A percentile compares a stretch with the other conserved stretches of the same genome.
Conservation (phyloP, 331 rosid species). For the Arachis monticola region DNA sequence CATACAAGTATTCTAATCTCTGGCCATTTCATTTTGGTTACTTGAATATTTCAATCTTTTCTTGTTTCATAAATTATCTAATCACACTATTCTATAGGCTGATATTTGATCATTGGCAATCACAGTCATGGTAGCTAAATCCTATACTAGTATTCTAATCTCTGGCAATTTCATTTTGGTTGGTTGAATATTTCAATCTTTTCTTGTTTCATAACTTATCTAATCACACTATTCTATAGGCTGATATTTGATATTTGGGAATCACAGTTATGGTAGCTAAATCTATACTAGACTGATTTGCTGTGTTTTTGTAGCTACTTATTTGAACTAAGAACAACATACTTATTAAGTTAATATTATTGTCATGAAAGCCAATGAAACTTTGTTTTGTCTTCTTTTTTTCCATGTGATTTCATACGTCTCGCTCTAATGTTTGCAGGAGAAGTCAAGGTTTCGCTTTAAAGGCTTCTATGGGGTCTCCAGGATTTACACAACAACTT, state of each 20-base stretch:
- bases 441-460: slow-evolving; percentile 49
- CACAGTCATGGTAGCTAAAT: slow-evolving; percentile 16
- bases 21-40: neutral
- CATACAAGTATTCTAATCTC: neutral
- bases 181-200: slow-evolving; percentile 1
- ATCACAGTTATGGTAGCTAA: slow-evolving; percentile 8
- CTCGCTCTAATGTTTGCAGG: slow-evolving; percentile 51
- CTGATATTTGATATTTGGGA: slow-evolving; percentile 7
- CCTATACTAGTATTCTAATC: slow-evolving; percentile 6
- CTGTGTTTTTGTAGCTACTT: slow-evolving; percentile 15
- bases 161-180: slow-evolving; percentile 19
- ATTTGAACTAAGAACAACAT: slow-evolving; percentile 5
- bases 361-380: slow-evolving; percentile 4
- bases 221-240: slow-evolving; percentile 6
- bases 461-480: slow-evolving; percentile 66
- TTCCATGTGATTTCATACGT: neutral
- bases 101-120: slow-evolving; percentile 7
- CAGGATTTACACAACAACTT: slow-evolving; percentile 58
- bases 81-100: slow-evolving; percentile 8
- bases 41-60: slow-evolving; percentile 4
- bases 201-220: slow-evolving; percentile 7
- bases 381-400: neutral
- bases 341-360: slow-evolving; percentile 8
- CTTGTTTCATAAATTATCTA: slow-evolving; percentile 8
- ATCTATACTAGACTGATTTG: slow-evolving; percentile 20